These are phyloP conservation scores for Azolla pinnata DNA, from an alignment of 75 land plant genomes.

Conservation along the genomic window DNA sequence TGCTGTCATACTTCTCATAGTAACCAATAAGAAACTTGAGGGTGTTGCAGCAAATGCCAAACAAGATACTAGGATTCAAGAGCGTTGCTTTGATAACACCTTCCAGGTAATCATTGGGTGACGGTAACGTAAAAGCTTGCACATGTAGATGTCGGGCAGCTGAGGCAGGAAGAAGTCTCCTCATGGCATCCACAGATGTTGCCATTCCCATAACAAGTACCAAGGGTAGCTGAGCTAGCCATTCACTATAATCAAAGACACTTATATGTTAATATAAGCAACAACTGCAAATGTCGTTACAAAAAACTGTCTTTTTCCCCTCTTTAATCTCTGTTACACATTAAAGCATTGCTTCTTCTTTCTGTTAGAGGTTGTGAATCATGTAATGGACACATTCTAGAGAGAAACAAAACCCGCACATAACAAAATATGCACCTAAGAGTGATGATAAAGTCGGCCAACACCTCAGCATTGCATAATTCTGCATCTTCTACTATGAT, in stretches of 20 bases:
- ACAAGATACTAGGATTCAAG: slow-evolving; percentile 36
- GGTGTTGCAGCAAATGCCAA: slow-evolving; percentile 44
- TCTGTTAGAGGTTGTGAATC: too few species aligned
- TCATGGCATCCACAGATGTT: slow-evolving; percentile 51
- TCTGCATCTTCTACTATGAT: slow-evolving; percentile 68
- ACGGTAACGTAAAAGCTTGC: slow-evolving; percentile 45
- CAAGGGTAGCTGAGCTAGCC: slow-evolving; percentile 61
- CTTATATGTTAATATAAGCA: not conserved
- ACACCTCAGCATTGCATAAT: slow-evolving; percentile 46
- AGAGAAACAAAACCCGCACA: too few species aligned
- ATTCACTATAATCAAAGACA: slow-evolving; percentile 47
- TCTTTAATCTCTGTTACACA: too few species aligned
- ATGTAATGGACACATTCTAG: too few species aligned
- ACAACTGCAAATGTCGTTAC: too few species aligned
- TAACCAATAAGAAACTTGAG: slow-evolving; percentile 40
- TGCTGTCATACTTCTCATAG: slow-evolving; percentile 62
- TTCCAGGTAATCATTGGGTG: slow-evolving; percentile 63
- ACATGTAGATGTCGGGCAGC: slow-evolving; percentile 37
- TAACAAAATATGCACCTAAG: slow-evolving; percentile 38
- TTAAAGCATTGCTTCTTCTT: too few species aligned
- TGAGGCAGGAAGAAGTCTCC: slow-evolving; percentile 44
- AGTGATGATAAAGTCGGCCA: slow-evolving; percentile 62
- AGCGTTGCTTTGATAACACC: slow-evolving; percentile 53
- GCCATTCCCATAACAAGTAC: slow-evolving; percentile 70
- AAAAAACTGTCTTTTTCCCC: too few species aligned